Evolutionary conservation across 202 grass and related monocot genomes (phyloP).

Genomic region (Eragrostis tef): DNA sequence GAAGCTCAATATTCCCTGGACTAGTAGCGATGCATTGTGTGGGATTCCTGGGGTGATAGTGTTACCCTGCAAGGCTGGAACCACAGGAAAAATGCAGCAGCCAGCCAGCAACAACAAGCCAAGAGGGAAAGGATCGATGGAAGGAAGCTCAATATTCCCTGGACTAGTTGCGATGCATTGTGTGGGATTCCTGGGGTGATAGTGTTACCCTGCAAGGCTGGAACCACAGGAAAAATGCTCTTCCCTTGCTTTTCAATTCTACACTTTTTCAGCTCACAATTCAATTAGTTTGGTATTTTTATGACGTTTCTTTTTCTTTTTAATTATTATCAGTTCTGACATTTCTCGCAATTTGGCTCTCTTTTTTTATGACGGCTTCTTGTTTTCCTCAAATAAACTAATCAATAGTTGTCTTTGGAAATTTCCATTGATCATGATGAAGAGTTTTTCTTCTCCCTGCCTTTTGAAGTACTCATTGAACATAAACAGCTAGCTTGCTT

Average conservation of each 20-base stretch:
- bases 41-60: constrained; percentile 54
- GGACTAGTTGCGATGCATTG: neutral
- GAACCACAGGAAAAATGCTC: constrained; percentile 33
- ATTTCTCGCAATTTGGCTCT: no score
- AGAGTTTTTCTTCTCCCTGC: neutral
- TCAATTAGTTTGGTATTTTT: no score
- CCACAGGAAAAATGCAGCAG: constrained; percentile 35
- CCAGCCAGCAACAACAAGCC: constrained; percentile 26
- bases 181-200: constrained; percentile 54
- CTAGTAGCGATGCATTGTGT: neutral
- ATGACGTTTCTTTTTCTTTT: neutral
- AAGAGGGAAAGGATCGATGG: constrained; percentile 37
- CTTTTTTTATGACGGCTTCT: constrained; percentile 34
- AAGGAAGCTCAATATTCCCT: constrained; percentile 57
- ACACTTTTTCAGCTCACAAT: neutral
- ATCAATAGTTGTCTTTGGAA: constrained; percentile 6
- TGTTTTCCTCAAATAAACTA: neutral
- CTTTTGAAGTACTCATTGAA: neutral
- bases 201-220: constrained; percentile 56
- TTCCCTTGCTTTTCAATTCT: neutral
- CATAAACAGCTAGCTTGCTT: constrained; percentile 46
- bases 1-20: constrained; percentile 51
- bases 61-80: constrained; percentile 56
- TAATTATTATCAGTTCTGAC: no score
- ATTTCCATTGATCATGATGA: constrained; percentile 19